These are phyloP conservation scores for Russula vinacea DNA, from an alignment of 768 basidiomycete species.

Conservation along the genomic window DNA sequence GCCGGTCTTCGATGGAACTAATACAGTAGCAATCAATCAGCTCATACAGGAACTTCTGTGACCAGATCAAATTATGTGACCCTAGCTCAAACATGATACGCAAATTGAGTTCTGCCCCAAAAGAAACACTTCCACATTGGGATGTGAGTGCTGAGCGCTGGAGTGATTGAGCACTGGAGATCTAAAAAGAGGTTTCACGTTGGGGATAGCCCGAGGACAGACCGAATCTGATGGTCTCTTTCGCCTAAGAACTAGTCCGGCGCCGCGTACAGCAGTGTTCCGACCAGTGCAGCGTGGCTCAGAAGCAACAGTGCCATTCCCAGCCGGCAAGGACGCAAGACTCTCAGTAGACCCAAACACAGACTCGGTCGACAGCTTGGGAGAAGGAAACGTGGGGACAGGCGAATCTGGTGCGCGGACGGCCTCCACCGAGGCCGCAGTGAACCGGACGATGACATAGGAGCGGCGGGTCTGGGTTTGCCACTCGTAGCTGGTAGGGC, in stretches of 20 bases:
- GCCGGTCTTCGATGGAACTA: too few species aligned
- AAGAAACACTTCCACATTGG: too few species aligned
- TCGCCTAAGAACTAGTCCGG: slow-evolving; percentile 3
- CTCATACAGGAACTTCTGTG: too few species aligned
- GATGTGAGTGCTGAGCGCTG: background rate
- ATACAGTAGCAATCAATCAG: too few species aligned
- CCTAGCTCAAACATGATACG: too few species aligned
- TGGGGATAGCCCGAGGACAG: background rate
- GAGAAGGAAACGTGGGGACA: slow-evolving; percentile 21
- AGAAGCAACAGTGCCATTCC: background rate
- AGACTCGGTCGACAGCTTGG: slow-evolving; percentile 18
- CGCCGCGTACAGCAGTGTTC: background rate
- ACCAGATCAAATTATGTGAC: too few species aligned
- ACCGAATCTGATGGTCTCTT: slow-evolving; percentile 2
- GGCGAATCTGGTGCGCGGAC: slow-evolving; percentile 29
- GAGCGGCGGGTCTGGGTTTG: slow-evolving; percentile 4
- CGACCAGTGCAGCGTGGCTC: background rate
- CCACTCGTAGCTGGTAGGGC: slow-evolving; percentile 19
- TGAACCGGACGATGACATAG: slow-evolving; percentile 9
- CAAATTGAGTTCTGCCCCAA: too few species aligned
- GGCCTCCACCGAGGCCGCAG: slow-evolving; percentile 22
- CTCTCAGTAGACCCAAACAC: slow-evolving; percentile 24
- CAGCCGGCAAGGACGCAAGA: slow-evolving; percentile 10
- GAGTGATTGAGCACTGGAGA: background rate
- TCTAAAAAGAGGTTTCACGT: background rate